These are phyloP conservation scores for Adansonia madagascariensis DNA, from an alignment of 441 rosid species.

Conservation along the genomic window DNA sequence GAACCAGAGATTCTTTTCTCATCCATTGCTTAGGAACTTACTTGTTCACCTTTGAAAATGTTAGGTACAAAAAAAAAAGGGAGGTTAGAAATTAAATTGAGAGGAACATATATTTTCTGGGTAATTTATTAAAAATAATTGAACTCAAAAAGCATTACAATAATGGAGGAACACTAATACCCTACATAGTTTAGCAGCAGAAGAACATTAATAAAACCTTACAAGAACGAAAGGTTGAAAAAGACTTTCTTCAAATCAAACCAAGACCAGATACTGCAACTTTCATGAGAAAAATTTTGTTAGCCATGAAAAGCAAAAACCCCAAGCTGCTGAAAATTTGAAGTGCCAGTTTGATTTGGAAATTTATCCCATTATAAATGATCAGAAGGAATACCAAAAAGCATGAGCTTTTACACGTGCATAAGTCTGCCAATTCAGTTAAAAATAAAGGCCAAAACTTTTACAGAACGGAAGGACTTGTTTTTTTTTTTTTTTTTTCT, in stretches of 20 bases:
- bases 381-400: slow-evolving; percentile 38
- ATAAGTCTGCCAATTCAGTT: slow-evolving; percentile 39
- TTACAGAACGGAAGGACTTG: slow-evolving; percentile 42
- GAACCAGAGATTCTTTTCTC: slow-evolving; percentile 44
- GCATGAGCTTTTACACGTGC: slow-evolving; percentile 44
- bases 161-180: slow-evolving; percentile 29
- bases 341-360: slow-evolving; percentile 25
- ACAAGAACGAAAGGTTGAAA: slow-evolving; percentile 32
- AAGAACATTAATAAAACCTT: slow-evolving; percentile 21
- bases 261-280: slow-evolving; percentile 15
- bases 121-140: slow-evolving; percentile 35
- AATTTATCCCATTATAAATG: slow-evolving; percentile 22
- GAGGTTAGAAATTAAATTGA: background rate
- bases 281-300: background rate
- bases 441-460: slow-evolving; percentile 33
- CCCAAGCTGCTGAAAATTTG: slow-evolving; percentile 20
- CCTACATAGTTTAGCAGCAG: slow-evolving; percentile 13
- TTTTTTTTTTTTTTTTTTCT: background rate
- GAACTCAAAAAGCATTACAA: slow-evolving; percentile 32
- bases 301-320: too few species aligned
- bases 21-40: slow-evolving; percentile 44
- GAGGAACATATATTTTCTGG: slow-evolving; percentile 15
- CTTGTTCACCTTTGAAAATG: slow-evolving; percentile 37
- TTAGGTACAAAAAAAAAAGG: background rate
- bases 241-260: slow-evolving; percentile 17